These are phyloP conservation scores for Kodamaea suecica DNA, from an alignment of 1,139 yeast genomes.

Conservation along the genomic window DNA sequence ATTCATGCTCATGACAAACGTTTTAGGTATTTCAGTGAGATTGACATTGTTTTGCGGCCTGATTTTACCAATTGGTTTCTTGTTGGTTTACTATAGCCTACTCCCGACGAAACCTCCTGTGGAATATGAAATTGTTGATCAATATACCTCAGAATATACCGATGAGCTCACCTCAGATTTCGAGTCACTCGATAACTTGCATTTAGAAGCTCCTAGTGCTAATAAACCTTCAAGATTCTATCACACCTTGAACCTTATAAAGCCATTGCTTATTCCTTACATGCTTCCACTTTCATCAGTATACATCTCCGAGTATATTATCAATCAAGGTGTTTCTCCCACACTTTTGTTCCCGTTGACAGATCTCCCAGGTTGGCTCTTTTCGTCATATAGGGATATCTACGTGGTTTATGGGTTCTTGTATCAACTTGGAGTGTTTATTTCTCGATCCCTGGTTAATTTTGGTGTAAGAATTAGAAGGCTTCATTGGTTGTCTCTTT, in stretches of 20 bases:
- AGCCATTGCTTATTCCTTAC: slow-evolving; percentile 59
- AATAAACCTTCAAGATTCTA: no score
- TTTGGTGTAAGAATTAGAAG: slow-evolving; percentile 55
- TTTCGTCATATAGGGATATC: slow-evolving; percentile 71
- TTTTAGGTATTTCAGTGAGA: slow-evolving; percentile 32
- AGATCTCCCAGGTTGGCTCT: slow-evolving; percentile 57
- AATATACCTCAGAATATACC: no score
- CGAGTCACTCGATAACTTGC: background rate
- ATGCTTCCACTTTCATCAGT: slow-evolving; percentile 84
- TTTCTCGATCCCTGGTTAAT: slow-evolving; percentile 80
- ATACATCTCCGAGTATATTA: slow-evolving; percentile 80
- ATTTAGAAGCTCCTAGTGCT: no score
- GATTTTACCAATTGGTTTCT: slow-evolving; percentile 36
- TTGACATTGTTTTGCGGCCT: slow-evolving; percentile 32
- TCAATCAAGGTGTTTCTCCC: slow-evolving; percentile 90
- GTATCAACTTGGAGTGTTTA: slow-evolving; percentile 88
- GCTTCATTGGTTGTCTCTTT: slow-evolving; percentile 58
- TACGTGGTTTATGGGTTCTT: slow-evolving; percentile 92
- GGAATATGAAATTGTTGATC: no score
- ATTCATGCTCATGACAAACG: slow-evolving; percentile 40
- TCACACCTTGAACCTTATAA: slow-evolving; percentile 31
- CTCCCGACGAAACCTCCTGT: slow-evolving; percentile 12
- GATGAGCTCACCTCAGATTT: background rate
- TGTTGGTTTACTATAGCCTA: slow-evolving; percentile 26
- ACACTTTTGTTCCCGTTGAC: slow-evolving; percentile 75